Conservation (phyloP, 148 eudicot genomes). For the Heliosperma pusillum region DNA sequence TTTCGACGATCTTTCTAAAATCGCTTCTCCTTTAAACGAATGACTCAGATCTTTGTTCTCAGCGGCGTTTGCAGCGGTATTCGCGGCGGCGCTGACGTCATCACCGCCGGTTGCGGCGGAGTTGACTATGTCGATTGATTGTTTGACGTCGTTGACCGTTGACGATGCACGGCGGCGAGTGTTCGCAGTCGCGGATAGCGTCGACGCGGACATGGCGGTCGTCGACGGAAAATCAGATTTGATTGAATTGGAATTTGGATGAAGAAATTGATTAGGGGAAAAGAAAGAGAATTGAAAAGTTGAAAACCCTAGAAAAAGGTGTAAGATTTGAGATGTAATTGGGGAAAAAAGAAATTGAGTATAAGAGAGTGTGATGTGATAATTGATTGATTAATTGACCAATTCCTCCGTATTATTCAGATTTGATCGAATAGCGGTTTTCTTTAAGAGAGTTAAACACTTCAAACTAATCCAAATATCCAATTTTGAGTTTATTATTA, state of each 20-base stretch:
- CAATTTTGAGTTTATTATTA: too few relatives aligned
- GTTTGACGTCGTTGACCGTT: slow-evolving; percentile 38
- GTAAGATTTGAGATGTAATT: not conserved
- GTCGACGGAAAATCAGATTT: not conserved
- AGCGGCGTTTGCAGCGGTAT: slow-evolving; percentile 18
- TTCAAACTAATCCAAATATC: too few relatives aligned
- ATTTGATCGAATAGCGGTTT: too few relatives aligned
- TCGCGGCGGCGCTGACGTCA: slow-evolving; percentile 12
- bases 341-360: not conserved
- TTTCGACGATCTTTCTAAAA: slow-evolving; percentile 39
- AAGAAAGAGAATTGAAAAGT: too few relatives aligned
- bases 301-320: not conserved
- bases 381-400: too few relatives aligned
- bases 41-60: slow-evolving; percentile 45
- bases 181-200: slow-evolving; percentile 67
- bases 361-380: not conserved
- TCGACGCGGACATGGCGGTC: slow-evolving; percentile 67
- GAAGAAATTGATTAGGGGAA: too few relatives aligned
- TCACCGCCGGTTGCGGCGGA: slow-evolving; percentile 19
- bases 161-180: slow-evolving; percentile 54
- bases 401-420: too few relatives aligned
- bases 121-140: slow-evolving; percentile 37
- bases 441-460: too few relatives aligned
- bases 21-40: slow-evolving; percentile 40
- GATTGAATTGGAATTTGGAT: too few relatives aligned